Percentiles rank a stretch among this genome's conserved stretches.
Evolutionary conservation across 768 basidiomycete species (phyloP).

Genomic region (Lactifluus hygrophoroides): DNA sequence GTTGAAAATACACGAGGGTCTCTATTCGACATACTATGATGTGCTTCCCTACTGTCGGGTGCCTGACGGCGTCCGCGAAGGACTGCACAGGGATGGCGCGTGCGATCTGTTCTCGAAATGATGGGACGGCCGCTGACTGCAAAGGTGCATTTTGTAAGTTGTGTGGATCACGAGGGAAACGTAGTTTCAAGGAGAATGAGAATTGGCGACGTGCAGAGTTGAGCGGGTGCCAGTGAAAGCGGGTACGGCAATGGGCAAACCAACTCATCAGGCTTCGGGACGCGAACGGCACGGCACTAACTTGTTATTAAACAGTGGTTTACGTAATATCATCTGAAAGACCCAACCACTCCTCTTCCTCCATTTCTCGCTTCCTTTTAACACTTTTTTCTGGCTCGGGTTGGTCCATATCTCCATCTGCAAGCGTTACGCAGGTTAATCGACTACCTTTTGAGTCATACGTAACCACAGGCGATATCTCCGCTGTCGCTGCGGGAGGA

Average conservation of each 20-base stretch:
- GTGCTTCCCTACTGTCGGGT: constrained; percentile 45
- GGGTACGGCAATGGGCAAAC: not conserved
- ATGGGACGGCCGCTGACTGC: constrained; percentile 18
- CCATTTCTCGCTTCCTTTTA: constrained; percentile 34
- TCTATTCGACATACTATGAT: constrained; percentile 36
- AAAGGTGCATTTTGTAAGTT: constrained; percentile 1
- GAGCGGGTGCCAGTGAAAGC: not conserved
- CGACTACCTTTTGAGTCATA: constrained; percentile 86
- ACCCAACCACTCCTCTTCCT: constrained; percentile 21
- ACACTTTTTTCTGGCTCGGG: constrained; percentile 17
- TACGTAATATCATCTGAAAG: constrained; percentile 24
- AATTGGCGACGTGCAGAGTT: constrained; percentile 9
- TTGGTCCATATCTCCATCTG: constrained; percentile 34
- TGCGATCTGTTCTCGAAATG: constrained; percentile 31
- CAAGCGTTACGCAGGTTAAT: constrained; percentile 63
- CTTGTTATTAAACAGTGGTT: not conserved
- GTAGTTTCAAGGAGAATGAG: constrained; percentile 4
- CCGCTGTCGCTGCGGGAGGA: constrained; percentile 9
- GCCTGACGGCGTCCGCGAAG: constrained; percentile 40
- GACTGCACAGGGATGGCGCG: constrained; percentile 28
- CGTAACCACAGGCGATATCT: constrained; percentile 47
- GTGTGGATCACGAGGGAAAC: not conserved
- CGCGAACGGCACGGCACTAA: not conserved
- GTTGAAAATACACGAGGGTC: not conserved
- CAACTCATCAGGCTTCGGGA: constrained; percentile 14